Evolutionary conservation across 163 green algal genomes (phyloP).

Genomic region (Botryococcus braunii): DNA sequence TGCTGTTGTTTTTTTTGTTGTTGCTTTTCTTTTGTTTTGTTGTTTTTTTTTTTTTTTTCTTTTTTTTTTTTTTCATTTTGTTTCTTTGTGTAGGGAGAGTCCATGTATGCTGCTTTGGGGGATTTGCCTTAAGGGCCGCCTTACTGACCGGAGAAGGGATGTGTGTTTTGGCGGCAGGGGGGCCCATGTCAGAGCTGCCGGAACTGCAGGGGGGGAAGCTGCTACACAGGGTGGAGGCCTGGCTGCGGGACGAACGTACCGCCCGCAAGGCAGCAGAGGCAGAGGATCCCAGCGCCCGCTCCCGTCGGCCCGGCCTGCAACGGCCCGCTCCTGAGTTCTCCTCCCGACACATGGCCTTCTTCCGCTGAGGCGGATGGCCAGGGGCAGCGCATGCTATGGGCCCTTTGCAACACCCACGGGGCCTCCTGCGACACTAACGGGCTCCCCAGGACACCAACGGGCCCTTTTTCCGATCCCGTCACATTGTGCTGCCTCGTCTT

Average conservation of each 20-base stretch:
- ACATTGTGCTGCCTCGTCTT: too few relatives aligned
- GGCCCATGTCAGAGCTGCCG: conserved; percentile 20
- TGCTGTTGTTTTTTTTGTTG: conserved; percentile 10
- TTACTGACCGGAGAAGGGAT: background rate
- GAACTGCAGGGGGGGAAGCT: conserved; percentile 55
- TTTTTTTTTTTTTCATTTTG: background rate
- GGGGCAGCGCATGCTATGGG: too few relatives aligned
- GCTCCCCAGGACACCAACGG: too few relatives aligned
- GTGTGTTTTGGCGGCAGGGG: conserved; percentile 23
- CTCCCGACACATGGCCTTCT: conserved; percentile 73
- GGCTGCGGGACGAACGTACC: conserved; percentile 43
- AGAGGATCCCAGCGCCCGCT: background rate
- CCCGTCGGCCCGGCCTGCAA: background rate
- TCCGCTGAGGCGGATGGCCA: too few relatives aligned
- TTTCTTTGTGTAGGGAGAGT: background rate
- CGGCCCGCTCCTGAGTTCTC: conserved; percentile 38
- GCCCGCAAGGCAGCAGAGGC: conserved; percentile 4
- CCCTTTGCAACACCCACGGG: too few relatives aligned
- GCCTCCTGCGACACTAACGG: too few relatives aligned
- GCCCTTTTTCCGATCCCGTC: too few relatives aligned
- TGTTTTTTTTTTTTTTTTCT: background rate
- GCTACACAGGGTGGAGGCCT: conserved; percentile 65
- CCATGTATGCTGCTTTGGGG: background rate
- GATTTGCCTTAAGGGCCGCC: background rate
- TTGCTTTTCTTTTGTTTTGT: background rate